Base-by-base conservation (phyloP, 768 basidiomycete genomes). In the Mycena belliarum region DNA sequence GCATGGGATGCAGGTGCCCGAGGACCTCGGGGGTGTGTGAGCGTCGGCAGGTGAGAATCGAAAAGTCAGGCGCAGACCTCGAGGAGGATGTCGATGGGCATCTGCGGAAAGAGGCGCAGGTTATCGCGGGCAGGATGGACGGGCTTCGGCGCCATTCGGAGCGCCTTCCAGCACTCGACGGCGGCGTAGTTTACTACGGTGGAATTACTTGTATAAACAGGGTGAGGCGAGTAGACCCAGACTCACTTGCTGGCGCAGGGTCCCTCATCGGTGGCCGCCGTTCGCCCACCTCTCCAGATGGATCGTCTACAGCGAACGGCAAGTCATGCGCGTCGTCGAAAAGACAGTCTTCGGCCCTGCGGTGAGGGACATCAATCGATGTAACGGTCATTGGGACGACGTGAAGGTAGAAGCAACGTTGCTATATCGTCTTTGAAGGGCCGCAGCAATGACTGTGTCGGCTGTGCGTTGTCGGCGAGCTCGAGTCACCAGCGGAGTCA, bases 1-100 rank as follows among this genome's bases (percentile, higher is more conserved):
- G 73, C 16, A 73, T 47, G 3, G 76, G 74, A 41, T 73, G 70
- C 32, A 75, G 52, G 52, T 61, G 59, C 9, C 56, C 61, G 40
- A 75, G 68, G 28, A 73, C 61, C 69, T 70, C n/a, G 28, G n/a
- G 32, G 14, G 15, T 7, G 26, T 16, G 42, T 40, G 35, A 55
- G 54, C 42, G 16, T 20, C 20, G 6, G 23, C 14, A 14, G 16
- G 20, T 5, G 29, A 7, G 18, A 49, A 20, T 6, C 1, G 15
- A 20, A 3, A 7, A 9, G 4, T 16, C n/a, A 2, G 8, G 16
- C 15, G 26, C 49, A 11, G 21, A 58, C 61, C 57, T 62, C 61
- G 20, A 58, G 56, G 4, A 58, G 3, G 25, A 62, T 55, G n/a
- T 62, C 61, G 4, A 62, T 44, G 28, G 49, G 56, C 49, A 55